A percentile compares a stretch with the other conserved stretches of the same genome.
Evolutionary conservation across 306 rosid genomes (phyloP).

Genomic region (Lathyrus sativus): DNA sequence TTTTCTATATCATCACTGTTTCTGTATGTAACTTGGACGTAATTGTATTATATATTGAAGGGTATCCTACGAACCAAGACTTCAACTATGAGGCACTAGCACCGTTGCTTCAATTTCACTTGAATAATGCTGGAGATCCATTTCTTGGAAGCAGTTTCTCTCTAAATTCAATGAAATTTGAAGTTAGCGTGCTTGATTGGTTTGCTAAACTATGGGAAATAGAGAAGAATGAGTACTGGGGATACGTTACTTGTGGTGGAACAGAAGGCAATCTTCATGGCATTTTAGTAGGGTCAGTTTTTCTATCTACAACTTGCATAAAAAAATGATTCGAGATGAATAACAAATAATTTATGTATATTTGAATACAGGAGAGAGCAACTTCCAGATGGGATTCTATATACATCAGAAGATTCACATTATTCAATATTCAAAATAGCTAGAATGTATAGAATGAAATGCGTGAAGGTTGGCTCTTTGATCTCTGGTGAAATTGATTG

Average conservation of each 20-base stretch:
- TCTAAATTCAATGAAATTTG: slow-evolving; percentile 62
- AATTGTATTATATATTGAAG: background rate
- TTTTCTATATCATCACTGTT: background rate
- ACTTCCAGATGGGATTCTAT: slow-evolving; percentile 63
- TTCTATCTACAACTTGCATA: background rate
- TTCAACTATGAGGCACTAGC: slow-evolving; percentile 62
- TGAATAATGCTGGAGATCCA: slow-evolving; percentile 73
- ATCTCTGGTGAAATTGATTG: slow-evolving; percentile 76
- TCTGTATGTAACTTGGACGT: background rate
- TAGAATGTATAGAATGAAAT: slow-evolving; percentile 72
- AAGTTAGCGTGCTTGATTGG: slow-evolving; percentile 72
- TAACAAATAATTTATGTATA: too few relatives aligned
- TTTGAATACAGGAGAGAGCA: slow-evolving; percentile 58
- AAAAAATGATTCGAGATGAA: too few relatives aligned
- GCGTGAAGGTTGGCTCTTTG: slow-evolving; percentile 54
- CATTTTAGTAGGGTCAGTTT: slow-evolving; percentile 62
- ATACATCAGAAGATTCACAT: slow-evolving; percentile 63
- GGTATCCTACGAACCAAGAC: slow-evolving; percentile 44
- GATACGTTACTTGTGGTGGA: slow-evolving; percentile 72
- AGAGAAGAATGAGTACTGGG: slow-evolving; percentile 69
- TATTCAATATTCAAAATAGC: slow-evolving; percentile 76
- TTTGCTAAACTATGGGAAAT: slow-evolving; percentile 74
- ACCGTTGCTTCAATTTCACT: slow-evolving; percentile 60
- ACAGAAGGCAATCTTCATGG: slow-evolving; percentile 83
- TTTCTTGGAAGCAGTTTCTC: slow-evolving; percentile 65